Evolutionary conservation across 108 stramenopile species (phyloP), one percentile per base, ranked within the genome.

Genomic region (Chaetoceros tenuissimus): DNA sequence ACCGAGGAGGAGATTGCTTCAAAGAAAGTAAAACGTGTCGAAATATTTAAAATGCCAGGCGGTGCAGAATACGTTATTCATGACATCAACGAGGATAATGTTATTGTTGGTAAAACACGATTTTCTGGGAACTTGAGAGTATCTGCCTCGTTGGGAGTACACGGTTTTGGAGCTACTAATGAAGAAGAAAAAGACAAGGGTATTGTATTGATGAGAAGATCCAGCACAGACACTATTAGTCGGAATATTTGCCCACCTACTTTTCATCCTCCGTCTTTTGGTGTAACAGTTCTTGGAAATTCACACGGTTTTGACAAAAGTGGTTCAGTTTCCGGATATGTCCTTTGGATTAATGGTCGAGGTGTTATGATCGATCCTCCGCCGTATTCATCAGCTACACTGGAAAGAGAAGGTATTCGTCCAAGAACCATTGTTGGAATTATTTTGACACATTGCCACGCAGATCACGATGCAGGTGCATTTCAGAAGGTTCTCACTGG

Each of bases 301-400:
- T 94, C 93, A 0, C 92, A 94, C 62, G 93, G 96, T 2, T 96
- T 96, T 65, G 96, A 96, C 31, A 79, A 82, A 50, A 89, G 72
- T 57, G 96, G 96, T 30, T 91, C 87, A n/a, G 84, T 86, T 17
- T 84, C 86, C 51, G 96, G 96, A 8, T 96, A 93, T 71, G 96
- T 96, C 21, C 64, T 96, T 20, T 96, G 94, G 96, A 82, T 96
- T n/a, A 94, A 94, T 53, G 81, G 96, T 1, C 50, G 89, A 26
- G 96, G 96, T 8, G 78, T 94, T 18, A 96, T 96, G 96, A 92
- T 96, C 46, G 96, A 96, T 57, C 96, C 96, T 0, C 96, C 96
- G 7, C 96, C 96, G 16, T 91, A 87, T 48, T 86, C 89, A 17
- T 85, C 85, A 23, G 87, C 91, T 18, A 89, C 87, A 1, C 69